Conservation (phyloP, 331 rosid genomes). For the Rhamnella rubrinervis region DNA sequence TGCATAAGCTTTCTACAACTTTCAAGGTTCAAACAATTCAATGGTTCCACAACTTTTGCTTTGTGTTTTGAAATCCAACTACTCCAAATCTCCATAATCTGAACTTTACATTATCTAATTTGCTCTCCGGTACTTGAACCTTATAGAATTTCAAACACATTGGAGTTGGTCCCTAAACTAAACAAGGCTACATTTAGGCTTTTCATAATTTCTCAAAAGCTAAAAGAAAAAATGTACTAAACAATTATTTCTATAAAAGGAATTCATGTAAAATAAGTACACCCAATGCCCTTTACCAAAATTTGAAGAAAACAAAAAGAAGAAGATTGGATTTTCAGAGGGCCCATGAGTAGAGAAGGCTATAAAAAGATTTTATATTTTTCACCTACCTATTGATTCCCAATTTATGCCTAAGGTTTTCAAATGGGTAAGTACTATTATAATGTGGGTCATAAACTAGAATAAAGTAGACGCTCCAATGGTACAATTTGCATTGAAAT, state of each 20-base stretch:
- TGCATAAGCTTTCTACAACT: background rate
- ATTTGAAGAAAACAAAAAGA: background rate
- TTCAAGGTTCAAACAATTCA: constrained; percentile 1
- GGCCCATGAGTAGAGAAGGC: constrained; percentile 26
- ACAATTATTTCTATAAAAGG: background rate
- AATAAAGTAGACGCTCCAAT: background rate
- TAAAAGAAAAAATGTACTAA: no score
- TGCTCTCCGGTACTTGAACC: background rate
- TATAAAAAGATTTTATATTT: background rate
- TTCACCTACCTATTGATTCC: constrained; percentile 28
- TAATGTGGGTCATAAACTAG: no score
- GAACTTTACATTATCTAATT: background rate
- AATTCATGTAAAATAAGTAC: background rate
- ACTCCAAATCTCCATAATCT: background rate
- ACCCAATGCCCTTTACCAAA: no score
- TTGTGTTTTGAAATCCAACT: constrained; percentile 20
- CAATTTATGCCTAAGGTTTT: constrained; percentile 21
- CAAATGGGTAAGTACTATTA: constrained; percentile 23
- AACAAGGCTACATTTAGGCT: constrained; percentile 15
- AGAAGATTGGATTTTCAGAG: constrained; percentile 12
- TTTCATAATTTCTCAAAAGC: background rate
- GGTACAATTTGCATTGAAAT: background rate
- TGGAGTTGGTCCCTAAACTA: constrained; percentile 2
- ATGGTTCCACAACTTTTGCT: constrained; percentile 21
- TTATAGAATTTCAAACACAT: background rate